phyloP scores from a whole-genome alignment of 2,329 filamentous ascomycete genomes.

The Neocucurbitaria cava region DNA sequence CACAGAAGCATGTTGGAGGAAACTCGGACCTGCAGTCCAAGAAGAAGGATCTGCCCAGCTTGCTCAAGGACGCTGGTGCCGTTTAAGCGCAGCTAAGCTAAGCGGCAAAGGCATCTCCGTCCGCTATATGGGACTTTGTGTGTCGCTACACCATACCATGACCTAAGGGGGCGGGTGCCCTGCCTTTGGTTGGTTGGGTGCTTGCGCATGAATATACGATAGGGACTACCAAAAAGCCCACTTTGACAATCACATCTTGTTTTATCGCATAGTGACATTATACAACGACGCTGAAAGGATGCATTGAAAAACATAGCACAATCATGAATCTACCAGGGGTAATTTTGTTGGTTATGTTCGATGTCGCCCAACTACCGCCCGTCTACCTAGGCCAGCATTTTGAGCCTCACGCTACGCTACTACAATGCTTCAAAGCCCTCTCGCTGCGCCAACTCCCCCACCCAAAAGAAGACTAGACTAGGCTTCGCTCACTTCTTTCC shows the following conservation, averaged over 20 bases:
- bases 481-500: conserved; percentile 8
- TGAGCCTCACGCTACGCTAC: conserved; percentile 14
- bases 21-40: conserved; percentile 85
- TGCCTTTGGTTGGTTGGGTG: too few relatives aligned
- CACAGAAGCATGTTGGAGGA: conserved; percentile 89
- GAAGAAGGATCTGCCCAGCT: conserved; percentile 66
- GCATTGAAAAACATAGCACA: conserved; percentile 23
- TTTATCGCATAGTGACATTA: background rate
- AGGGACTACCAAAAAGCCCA: background rate
- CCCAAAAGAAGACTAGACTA: conserved; percentile 28
- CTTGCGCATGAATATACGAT: background rate
- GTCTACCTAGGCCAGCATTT: conserved; percentile 13
- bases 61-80: conserved; percentile 71
- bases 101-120: too few relatives aligned
- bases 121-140: background rate
- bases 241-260: background rate
- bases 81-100: conserved; percentile 50
- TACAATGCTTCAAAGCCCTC: conserved; percentile 29
- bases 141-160: too few relatives aligned
- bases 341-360: conserved; percentile 33
- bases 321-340: conserved; percentile 38
- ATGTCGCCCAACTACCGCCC: conserved; percentile 30
- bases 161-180: too few relatives aligned
- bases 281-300: conserved; percentile 13
- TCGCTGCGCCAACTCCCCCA: conserved; percentile 9